phyloP scores from a whole-genome alignment of 176 grass and related monocot genomes.

The Luzula sylvatica region DNA sequence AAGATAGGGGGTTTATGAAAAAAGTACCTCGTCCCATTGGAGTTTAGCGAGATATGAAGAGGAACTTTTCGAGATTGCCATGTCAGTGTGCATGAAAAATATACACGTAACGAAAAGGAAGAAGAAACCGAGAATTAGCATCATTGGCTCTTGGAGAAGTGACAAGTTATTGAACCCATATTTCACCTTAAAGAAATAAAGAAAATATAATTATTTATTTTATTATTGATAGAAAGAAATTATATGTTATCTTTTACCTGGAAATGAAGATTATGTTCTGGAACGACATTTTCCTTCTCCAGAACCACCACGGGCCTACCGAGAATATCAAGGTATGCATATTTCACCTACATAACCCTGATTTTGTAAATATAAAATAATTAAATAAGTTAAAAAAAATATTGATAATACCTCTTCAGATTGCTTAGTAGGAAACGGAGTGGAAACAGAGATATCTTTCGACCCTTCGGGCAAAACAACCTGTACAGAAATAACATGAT shows the following conservation, averaged over 20 bases:
- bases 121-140: conserved; percentile 81
- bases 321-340: conserved; percentile 87
- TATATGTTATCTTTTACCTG: too few relatives aligned
- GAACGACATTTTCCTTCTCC: conserved; percentile 86
- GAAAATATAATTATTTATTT: background rate
- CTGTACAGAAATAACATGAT: conserved; percentile 29
- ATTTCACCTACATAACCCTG: conserved; percentile 60
- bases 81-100: conserved; percentile 77
- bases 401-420: conserved; percentile 47
- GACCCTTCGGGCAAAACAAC: conserved; percentile 95
- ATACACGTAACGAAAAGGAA: conserved; percentile 72
- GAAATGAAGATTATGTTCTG: conserved; percentile 91
- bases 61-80: conserved; percentile 93
- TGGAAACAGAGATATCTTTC: conserved; percentile 63
- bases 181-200: conserved; percentile 57
- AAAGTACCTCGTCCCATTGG: conserved; percentile 83
- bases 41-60: conserved; percentile 78
- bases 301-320: conserved; percentile 81
- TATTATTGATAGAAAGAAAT: conserved; percentile 2
- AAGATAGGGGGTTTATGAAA: background rate
- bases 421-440: conserved; percentile 70
- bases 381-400: conserved; percentile 13
- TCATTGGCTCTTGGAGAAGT: conserved; percentile 75
- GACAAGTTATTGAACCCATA: conserved; percentile 84
- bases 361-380: background rate